Evolutionary conservation across 345 rosid species (phyloP).

Genomic region (Microthlaspi erraticum): DNA sequence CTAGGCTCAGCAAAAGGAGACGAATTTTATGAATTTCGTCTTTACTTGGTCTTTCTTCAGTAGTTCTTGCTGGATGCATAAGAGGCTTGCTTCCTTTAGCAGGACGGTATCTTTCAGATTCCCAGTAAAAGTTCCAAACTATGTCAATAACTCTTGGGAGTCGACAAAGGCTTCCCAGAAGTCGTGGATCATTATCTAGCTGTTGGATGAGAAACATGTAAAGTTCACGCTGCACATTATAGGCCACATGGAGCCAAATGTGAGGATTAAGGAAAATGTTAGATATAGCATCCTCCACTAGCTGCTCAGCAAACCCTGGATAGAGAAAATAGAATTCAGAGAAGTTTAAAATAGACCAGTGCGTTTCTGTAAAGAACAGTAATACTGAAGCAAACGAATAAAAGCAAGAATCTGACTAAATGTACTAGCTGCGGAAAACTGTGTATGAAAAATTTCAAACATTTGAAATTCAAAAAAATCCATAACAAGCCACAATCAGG

Average conservation of each 20-base stretch:
- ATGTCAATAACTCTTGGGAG: constrained; percentile 82
- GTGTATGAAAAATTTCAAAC: neutral
- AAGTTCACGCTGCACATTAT: constrained; percentile 88
- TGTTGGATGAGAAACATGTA: constrained; percentile 93
- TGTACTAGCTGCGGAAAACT: neutral
- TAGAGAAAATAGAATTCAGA: constrained; percentile 2
- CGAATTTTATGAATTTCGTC: constrained; percentile 94
- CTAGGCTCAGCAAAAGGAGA: constrained; percentile 91
- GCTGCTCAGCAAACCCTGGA: constrained; percentile 77
- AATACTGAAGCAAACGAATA: constrained; percentile 31
- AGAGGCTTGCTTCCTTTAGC: constrained; percentile 81
- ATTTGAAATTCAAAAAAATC: neutral
- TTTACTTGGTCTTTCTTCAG: constrained; percentile 77
- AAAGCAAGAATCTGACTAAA: constrained; percentile 15
- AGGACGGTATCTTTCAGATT: constrained; percentile 64
- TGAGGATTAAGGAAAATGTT: constrained; percentile 88
- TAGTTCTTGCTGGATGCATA: constrained; percentile 62
- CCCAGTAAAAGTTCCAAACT: constrained; percentile 86
- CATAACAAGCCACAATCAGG: neutral
- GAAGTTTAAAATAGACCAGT: constrained; percentile 14
- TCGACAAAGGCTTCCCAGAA: constrained; percentile 73
- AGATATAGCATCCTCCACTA: constrained; percentile 81
- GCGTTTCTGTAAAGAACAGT: neutral
- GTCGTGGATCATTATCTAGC: constrained; percentile 83
- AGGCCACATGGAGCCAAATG: constrained; percentile 81